phyloP scores from a whole-genome alignment of 768 basidiomycete species.

The Sporobolomyces roseus region DNA sequence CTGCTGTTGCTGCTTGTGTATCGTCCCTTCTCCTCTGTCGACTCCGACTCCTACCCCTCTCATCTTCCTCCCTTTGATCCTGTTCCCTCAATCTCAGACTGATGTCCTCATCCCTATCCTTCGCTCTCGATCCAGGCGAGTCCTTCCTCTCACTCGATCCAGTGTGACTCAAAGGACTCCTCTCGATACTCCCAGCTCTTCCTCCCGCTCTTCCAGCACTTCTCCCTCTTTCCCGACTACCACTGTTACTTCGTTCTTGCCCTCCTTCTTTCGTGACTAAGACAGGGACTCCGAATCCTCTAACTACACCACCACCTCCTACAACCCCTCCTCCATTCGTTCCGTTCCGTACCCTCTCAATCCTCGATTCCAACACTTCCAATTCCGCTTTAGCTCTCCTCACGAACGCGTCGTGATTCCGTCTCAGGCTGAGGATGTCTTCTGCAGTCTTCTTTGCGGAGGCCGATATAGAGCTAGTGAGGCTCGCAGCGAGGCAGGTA shows the following conservation, averaged over 20 bases:
- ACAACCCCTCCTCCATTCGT: neutral
- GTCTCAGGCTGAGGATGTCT: constrained; percentile 29
- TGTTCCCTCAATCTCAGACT: constrained; percentile 2
- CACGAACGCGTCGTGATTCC: constrained; percentile 28
- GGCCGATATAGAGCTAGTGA: neutral
- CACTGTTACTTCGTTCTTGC: neutral
- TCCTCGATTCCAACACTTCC: constrained; percentile 28
- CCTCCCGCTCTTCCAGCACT: neutral
- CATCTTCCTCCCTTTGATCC: constrained; percentile 37
- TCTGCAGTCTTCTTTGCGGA: constrained; percentile 29
- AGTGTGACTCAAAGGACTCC: neutral
- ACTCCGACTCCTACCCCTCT: constrained; percentile 30
- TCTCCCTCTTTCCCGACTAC: constrained; percentile 14
- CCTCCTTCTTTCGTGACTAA: neutral
- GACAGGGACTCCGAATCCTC: constrained; percentile 26
- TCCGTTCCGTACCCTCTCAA: neutral
- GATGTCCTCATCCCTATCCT: constrained; percentile 2
- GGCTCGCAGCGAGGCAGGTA: constrained; percentile 4
- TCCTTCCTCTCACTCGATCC: neutral
- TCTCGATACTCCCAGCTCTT: neutral
- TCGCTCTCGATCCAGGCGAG: neutral
- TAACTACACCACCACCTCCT: constrained; percentile 19
- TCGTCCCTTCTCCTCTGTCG: constrained; percentile 10
- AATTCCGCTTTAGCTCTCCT: constrained; percentile 19
- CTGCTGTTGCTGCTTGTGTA: too few species aligned